A percentile compares a stretch with the other conserved stretches of the same genome.
Evolutionary conservation across 2,329 filamentous ascomycete genomes (phyloP).

Genomic region (Ophiostoma quercus): DNA sequence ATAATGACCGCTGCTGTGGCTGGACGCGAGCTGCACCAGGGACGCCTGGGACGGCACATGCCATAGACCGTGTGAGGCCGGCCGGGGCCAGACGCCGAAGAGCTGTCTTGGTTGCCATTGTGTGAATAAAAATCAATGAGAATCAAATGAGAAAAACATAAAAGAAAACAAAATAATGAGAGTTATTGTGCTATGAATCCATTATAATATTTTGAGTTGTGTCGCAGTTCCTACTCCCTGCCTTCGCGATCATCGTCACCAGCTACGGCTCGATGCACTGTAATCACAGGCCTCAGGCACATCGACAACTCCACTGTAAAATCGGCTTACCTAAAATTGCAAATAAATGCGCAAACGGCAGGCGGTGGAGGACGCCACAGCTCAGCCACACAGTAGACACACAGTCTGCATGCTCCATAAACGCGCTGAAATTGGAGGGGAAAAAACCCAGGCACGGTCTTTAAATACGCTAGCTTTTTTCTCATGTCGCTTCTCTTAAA

Average conservation of each 20-base stretch:
- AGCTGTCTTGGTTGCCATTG: not conserved
- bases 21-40: not conserved
- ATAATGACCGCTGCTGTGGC: constrained; percentile 30
- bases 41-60: not conserved
- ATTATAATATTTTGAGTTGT: not conserved
- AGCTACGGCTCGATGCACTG: constrained; percentile 7
- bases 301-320: not conserved
- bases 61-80: not conserved
- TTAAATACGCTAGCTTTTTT: constrained; percentile 12
- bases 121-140: not conserved
- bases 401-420: not conserved
- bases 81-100: not conserved
- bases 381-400: constrained; percentile 13
- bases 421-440: not conserved
- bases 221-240: not conserved
- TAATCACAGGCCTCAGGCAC: not conserved
- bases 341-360: not conserved
- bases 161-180: not conserved
- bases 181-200: not conserved
- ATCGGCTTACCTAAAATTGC: not conserved
- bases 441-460: not conserved
- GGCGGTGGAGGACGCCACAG: constrained; percentile 10
- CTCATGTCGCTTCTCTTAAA: not conserved
- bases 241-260: not conserved
- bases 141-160: not conserved